A percentile compares a stretch with the other conserved stretches of the same genome.
These are phyloP conservation scores for Nicotiana tomentosiformis DNA, from an alignment of 257 asterid species.

Conservation along the genomic window DNA sequence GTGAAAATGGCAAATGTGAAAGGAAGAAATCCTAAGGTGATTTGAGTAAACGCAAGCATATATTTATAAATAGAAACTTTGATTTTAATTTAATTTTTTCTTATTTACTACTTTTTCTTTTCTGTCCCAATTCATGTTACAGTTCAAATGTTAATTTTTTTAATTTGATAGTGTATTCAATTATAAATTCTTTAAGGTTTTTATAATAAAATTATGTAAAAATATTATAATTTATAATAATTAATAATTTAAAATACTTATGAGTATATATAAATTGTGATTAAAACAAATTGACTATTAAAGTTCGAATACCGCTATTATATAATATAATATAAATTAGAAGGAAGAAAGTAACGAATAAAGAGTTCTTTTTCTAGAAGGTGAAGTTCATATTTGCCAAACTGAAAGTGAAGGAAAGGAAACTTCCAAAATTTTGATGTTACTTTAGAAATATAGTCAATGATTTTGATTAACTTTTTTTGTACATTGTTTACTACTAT, in stretches of 20 bases:
- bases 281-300: too few relatives aligned
- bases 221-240: too few relatives aligned
- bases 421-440: background rate
- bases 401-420: background rate
- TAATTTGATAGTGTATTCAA: too few relatives aligned
- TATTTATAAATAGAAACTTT: background rate
- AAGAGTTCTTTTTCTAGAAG: background rate
- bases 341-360: too few relatives aligned
- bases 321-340: too few relatives aligned
- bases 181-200: too few relatives aligned
- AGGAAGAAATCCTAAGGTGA: constrained; percentile 6
- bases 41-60: background rate
- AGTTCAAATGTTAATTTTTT: too few relatives aligned
- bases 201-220: too few relatives aligned
- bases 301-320: too few relatives aligned
- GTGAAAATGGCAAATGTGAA: background rate
- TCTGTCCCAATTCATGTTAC: too few relatives aligned
- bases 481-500: background rate
- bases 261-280: too few relatives aligned
- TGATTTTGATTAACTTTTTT: background rate
- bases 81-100: background rate
- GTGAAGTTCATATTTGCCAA: background rate
- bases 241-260: too few relatives aligned
- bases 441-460: background rate
- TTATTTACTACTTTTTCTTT: background rate